Percentiles rank a stretch among this genome's conserved stretches.
phyloP scores from a whole-genome alignment of 176 grass and related monocot genomes.

The Oryza meyeriana region DNA sequence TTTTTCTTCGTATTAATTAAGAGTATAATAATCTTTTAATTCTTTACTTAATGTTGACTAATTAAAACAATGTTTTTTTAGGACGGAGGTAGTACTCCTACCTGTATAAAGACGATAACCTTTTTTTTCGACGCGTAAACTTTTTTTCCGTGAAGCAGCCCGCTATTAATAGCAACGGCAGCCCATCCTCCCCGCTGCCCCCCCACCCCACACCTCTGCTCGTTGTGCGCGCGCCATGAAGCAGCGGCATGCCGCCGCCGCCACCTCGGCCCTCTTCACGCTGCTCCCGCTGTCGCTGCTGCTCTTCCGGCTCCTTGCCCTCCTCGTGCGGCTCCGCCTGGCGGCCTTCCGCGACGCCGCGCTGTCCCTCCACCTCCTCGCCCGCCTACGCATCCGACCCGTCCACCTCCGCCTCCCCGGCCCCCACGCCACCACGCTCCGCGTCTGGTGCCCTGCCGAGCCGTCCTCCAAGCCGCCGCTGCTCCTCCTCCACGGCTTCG shows the following conservation, averaged over 20 bases:
- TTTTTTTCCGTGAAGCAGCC: too few relatives aligned
- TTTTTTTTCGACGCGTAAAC: too few relatives aligned
- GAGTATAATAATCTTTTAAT: too few relatives aligned
- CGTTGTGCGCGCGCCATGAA: constrained; percentile 19
- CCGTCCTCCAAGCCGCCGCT: constrained; percentile 44
- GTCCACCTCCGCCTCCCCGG: constrained; percentile 30
- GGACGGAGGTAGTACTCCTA: too few relatives aligned
- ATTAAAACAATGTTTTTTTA: too few relatives aligned
- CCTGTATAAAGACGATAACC: too few relatives aligned
- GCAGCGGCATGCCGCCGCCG: constrained; percentile 34
- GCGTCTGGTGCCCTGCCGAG: constrained; percentile 64
- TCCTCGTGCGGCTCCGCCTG: constrained; percentile 52
- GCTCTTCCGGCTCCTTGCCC: constrained; percentile 44
- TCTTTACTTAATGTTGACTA: too few relatives aligned
- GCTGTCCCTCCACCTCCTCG: constrained; percentile 57
- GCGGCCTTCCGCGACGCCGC: constrained; percentile 57
- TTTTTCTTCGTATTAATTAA: too few relatives aligned
- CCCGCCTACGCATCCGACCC: constrained; percentile 44
- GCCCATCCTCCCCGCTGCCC: background rate
- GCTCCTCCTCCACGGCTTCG: constrained; percentile 83
- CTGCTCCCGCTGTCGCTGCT: constrained; percentile 40
- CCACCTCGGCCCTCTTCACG: constrained; percentile 16
- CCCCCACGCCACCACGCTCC: constrained; percentile 39
- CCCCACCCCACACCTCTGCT: background rate
- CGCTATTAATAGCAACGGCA: background rate